phyloP scores from a whole-genome alignment of 208 protist species.

The Trypanosoma scelopori region DNA sequence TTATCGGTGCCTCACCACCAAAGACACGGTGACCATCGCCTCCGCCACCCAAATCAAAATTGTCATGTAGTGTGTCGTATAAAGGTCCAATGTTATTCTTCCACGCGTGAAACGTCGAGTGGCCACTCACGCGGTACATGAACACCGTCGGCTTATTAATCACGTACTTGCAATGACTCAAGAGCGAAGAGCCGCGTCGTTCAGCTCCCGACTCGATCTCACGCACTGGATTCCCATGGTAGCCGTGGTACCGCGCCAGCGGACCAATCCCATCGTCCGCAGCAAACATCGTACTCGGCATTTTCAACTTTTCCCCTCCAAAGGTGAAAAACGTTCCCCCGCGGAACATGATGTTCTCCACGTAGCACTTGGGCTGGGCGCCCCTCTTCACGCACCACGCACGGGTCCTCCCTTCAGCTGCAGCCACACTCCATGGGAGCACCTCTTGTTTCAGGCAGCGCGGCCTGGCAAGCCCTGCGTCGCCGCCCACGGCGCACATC shows the following conservation, averaged over 20 bases:
- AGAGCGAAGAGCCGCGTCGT: neutral
- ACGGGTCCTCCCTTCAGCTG: neutral
- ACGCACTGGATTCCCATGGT: conserved; percentile 21
- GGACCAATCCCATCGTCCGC: conserved; percentile 5
- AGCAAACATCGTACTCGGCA: conserved; percentile 11
- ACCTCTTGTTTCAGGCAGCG: conserved; percentile 3
- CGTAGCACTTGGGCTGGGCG: conserved; percentile 10
- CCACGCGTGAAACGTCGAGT: conserved; percentile 38
- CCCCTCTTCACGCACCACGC: conserved; percentile 12
- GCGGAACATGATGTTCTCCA: conserved; percentile 9
- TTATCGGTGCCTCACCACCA: conserved; percentile 17
- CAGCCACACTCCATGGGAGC: neutral
- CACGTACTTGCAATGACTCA: conserved; percentile 19
- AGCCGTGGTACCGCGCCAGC: conserved; percentile 27
- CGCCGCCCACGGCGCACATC: conserved; percentile 1
- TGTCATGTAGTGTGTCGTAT: conserved; percentile 21
- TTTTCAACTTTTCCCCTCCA: neutral
- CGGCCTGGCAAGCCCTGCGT: neutral
- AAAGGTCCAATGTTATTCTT: conserved; percentile 33
- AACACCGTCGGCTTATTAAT: conserved; percentile 23
- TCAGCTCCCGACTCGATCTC: neutral
- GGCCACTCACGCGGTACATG: conserved; percentile 32
- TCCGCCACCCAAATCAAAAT: conserved; percentile 1
- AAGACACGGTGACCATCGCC: neutral
- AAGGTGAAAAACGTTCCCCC: conserved; percentile 11